Evolutionary conservation across 768 basidiomycete species (phyloP), one percentile per base, ranked within the genome.

Genomic region (Mycena metata): DNA sequence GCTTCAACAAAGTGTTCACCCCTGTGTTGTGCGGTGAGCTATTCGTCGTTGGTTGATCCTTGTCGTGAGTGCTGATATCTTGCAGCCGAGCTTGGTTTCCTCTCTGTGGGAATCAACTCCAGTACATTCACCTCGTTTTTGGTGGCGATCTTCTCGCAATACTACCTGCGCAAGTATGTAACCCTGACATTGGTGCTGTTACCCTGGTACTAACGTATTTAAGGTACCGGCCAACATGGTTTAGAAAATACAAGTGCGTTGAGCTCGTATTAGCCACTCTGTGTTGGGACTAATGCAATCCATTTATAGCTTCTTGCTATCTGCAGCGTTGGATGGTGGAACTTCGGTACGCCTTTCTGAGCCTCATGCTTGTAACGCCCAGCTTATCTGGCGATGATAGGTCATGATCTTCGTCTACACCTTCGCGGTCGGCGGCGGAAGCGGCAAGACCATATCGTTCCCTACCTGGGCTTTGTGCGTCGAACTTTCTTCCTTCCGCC

Each of bases 1-100:
- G 83, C 35, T 83, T 84, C 74, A 82, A 88, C 69, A 75, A 80
- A 60, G 79, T 87, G 9, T 84, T 82, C 56, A 80, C 80, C 2
- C 79, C 82, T 0, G 70, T 80, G 47, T 70, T 79, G 17, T 78
- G 78, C 55, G 80, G 80, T 76, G 58, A 73, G 80, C 75, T 30
- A 30, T 71, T 19, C 79, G 54, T 70, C 64, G 78, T 51, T 71
- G 72, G n/a, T 72, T 77, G 67, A 75, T 75, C 11, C 39, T 3
- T 9, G 35, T 23, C 21, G 30, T 13, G 21, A 26, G 6, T 11
- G 15, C 30, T 43, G 36, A 30, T 21, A 43, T 67, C 63, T 65
- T 21, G 64, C 16, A 64, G 73, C 72, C 6, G 70, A 68, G 41
- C 42, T 66, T 19, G 69, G 66, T 2, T 52, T 35, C 74, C 74